Conservation (phyloP, 441 rosid genomes). For the Isatis lusitanica region DNA sequence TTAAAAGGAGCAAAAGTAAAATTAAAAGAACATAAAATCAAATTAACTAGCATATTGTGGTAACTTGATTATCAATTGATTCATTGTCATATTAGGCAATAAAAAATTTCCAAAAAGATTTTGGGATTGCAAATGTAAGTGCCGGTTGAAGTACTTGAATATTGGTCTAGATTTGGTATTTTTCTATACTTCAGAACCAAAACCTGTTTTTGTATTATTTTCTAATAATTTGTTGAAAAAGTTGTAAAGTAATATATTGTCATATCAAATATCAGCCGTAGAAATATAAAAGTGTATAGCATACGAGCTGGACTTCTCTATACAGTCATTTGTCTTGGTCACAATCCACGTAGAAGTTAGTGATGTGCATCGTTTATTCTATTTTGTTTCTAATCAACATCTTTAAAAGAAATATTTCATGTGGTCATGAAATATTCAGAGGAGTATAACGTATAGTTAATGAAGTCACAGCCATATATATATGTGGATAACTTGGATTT, state of each 20-base stretch:
- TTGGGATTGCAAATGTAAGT: not conserved
- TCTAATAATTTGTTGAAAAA: not conserved
- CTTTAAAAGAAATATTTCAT: constrained; percentile 18
- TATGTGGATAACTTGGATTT: not conserved
- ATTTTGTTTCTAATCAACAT: constrained; percentile 25
- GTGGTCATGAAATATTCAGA: constrained; percentile 21
- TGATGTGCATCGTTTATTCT: constrained; percentile 27
- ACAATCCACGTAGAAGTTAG: constrained; percentile 20
- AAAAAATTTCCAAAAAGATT: not conserved
- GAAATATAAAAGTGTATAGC: not conserved
- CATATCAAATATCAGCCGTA: constrained; percentile 10
- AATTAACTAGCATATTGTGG: not conserved
- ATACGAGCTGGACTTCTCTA: constrained; percentile 6
- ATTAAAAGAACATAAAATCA: not conserved
- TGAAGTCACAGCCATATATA: constrained; percentile 9
- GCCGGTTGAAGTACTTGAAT: not conserved
- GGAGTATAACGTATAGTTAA: not conserved
- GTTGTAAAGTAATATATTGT: not conserved
- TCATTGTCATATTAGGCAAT: not conserved
- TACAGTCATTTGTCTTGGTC: constrained; percentile 35
- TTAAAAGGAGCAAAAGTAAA: not conserved
- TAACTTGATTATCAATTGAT: not conserved
- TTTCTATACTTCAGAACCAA: not conserved
- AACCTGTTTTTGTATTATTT: not conserved
- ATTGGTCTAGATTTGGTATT: not conserved